Evolutionary conservation across 805 yeast species (phyloP).

Genomic region (Pichia gijzeniarum): DNA sequence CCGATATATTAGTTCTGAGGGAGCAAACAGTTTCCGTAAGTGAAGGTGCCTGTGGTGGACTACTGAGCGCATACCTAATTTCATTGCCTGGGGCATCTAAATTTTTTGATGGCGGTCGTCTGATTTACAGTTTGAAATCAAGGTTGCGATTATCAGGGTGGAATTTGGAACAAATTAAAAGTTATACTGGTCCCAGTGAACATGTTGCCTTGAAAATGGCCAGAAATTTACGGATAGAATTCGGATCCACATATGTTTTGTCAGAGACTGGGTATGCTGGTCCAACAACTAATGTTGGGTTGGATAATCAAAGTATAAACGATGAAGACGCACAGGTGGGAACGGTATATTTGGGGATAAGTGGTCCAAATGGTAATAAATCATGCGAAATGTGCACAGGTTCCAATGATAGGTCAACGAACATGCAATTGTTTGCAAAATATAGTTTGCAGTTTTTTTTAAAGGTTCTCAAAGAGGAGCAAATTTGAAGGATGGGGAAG

Average conservation of each 20-base stretch:
- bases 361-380: conserved; percentile 55
- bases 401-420: conserved; percentile 45
- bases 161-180: conserved; percentile 60
- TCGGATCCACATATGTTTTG: conserved; percentile 75
- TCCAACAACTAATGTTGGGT: conserved; percentile 40
- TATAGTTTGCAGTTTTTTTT: conserved; percentile 35
- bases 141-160: conserved; percentile 73
- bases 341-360: conserved; percentile 62
- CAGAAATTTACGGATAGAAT: conserved; percentile 68
- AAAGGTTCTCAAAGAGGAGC: conserved; percentile 2
- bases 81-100: conserved; percentile 81
- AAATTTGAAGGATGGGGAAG: background rate
- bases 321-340: conserved; percentile 43
- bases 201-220: conserved; percentile 71
- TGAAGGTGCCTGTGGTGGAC: conserved; percentile 89
- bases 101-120: conserved; percentile 78
- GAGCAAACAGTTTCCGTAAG: conserved; percentile 69
- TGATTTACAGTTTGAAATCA: conserved; percentile 71
- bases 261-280: conserved; percentile 91
- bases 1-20: conserved; percentile 44
- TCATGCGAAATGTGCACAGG: conserved; percentile 43
- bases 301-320: conserved; percentile 29
- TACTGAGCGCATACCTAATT: conserved; percentile 71
- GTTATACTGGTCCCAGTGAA: conserved; percentile 78
- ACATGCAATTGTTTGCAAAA: conserved; percentile 73